Base-by-base conservation (phyloP, 768 basidiomycete species). In the Mycena rosella region DNA sequence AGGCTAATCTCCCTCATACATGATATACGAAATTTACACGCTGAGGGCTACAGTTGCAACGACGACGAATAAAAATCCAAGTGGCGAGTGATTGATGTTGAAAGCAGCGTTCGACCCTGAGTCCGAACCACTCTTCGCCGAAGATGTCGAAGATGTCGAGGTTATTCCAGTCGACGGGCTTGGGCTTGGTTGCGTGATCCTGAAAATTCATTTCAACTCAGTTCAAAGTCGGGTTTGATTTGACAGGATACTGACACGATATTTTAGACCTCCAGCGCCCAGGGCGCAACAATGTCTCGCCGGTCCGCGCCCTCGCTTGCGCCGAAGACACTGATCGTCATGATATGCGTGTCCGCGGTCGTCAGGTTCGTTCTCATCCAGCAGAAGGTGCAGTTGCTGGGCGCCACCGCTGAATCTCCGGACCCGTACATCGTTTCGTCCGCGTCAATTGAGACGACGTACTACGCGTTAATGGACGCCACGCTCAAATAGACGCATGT, bases 341-440 rank as follows among this genome's bases (percentile, higher is more conserved):
- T 20, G 38, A 24, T 29, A 26, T 64, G 63, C 0, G 3, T 11
- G 20, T 26, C 48, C 0, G 15, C 15, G 26, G 8, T 49, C 1
- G 44, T 7, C 10, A 64, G 36, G n/a, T 51, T 34, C 3, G 47
- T 64, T 24, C 27, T 27, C 20, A 2, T 3, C 63, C 63, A 64
- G 27, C 63, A 54, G 36, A 64, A 57, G 2, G 63, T 64, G 55
- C 63, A 64, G n/a, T 64, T 64, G 11, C 1, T 30, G 6, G 63
- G 55, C 4, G 45, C 14, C 13, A 34, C 5, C 24, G 27, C 26
- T 9, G 62, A 2, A 5, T 7, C 15, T 2, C 9, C 5, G n/a
- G 5, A 10, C 15, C 26, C 48, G n/a, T 24, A 57, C 2, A 15
- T 2, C 1, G 63, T 64, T 6, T 49, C 47, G 18, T 36, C 47